Conservation (phyloP, 176 grass and related monocot species). For the Tillandsia leiboldiana region DNA sequence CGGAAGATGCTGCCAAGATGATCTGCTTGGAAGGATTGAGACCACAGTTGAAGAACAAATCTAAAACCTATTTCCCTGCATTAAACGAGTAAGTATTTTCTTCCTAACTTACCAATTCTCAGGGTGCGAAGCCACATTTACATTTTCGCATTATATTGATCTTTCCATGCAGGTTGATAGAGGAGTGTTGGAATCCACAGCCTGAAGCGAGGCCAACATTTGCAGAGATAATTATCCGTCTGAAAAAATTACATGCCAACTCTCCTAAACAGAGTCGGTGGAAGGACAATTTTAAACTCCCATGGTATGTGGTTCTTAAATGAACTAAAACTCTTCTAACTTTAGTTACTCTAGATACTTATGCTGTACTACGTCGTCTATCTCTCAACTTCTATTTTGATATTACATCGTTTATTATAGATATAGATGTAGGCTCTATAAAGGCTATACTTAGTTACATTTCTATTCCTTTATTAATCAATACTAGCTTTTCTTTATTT, state of each 20-base stretch:
- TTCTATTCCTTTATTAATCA: not conserved
- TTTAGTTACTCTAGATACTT: not conserved
- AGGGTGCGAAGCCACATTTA: not conserved
- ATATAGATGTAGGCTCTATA: not conserved
- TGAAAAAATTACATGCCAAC: constrained; percentile 43
- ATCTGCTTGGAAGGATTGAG: constrained; percentile 69
- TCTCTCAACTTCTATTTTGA: not conserved
- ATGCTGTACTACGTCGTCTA: not conserved
- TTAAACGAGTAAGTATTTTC: constrained; percentile 62
- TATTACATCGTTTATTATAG: not conserved
- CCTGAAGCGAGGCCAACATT: constrained; percentile 52
- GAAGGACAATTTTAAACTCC: constrained; percentile 77
- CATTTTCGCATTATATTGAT: not conserved
- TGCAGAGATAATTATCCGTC: constrained; percentile 62
- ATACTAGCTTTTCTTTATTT: not conserved
- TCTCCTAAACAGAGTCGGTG: constrained; percentile 46
- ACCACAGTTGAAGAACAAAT: constrained; percentile 71
- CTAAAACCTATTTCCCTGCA: constrained; percentile 53
- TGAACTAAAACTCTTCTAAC: not conserved
- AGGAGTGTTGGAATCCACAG: constrained; percentile 74
- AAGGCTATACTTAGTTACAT: not conserved
- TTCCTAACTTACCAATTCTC: not conserved
- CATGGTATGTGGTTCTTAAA: constrained; percentile 38
- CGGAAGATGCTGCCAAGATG: constrained; percentile 52
- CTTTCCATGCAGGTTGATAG: constrained; percentile 46